Evolutionary conservation across 2,329 filamentous ascomycete species (phyloP).

Genomic region (Beauveria rudraprayagi): DNA sequence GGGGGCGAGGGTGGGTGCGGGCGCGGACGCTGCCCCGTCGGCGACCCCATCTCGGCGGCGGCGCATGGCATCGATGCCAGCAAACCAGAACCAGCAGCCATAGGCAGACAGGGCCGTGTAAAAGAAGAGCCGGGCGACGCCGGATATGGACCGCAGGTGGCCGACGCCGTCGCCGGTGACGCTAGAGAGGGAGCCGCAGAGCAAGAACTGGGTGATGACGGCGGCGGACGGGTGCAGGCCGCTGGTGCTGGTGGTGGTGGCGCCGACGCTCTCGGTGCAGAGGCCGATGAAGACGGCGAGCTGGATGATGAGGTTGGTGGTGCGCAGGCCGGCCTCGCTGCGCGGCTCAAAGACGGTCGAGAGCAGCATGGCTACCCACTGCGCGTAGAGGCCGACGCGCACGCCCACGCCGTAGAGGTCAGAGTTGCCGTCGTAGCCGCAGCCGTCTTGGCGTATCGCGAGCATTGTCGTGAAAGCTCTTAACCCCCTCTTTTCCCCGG

Average conservation of each 20-base stretch:
- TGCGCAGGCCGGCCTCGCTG: conserved; percentile 17
- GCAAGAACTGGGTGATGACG: conserved; percentile 19
- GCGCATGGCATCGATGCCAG: conserved; percentile 16
- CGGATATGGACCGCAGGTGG: conserved; percentile 15
- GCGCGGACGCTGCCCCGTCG: no score
- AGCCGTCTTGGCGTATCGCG: not conserved
- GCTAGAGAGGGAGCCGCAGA: conserved; percentile 20
- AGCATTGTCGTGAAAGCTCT: not conserved
- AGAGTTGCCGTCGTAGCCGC: conserved; percentile 14
- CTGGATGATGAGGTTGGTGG: conserved; percentile 24
- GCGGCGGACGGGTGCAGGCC: conserved; percentile 14
- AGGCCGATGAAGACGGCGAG: conserved; percentile 21
- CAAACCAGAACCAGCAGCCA: conserved; percentile 20
- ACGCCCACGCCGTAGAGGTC: conserved; percentile 23
- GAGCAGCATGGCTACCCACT: conserved; percentile 19
- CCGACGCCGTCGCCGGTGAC: conserved; percentile 19
- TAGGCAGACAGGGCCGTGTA: conserved; percentile 17
- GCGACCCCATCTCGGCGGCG: not conserved
- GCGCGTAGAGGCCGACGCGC: conserved; percentile 20
- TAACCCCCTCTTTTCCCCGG: not conserved
- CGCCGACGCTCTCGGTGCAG: conserved; percentile 16
- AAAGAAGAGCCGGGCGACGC: conserved; percentile 17
- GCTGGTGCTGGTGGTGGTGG: not conserved
- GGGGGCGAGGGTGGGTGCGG: no score
- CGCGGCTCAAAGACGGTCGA: conserved; percentile 17